phyloP scores from a whole-genome alignment of 805 yeast species.

The Candida saitoana region DNA sequence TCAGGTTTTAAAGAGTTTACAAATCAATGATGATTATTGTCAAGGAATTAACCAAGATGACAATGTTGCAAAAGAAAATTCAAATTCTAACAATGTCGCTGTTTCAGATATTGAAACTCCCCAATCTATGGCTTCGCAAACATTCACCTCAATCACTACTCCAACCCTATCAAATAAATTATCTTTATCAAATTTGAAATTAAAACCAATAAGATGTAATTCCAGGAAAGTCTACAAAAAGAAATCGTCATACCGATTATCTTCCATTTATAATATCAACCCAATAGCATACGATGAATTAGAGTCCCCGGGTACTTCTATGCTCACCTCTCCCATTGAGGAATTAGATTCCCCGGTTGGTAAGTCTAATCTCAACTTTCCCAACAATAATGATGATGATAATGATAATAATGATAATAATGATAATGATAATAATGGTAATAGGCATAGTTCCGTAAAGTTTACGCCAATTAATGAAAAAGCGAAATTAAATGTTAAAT shows the following conservation, averaged over 20 bases:
- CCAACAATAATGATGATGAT: background rate
- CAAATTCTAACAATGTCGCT: background rate
- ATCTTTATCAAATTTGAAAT: slow-evolving; percentile 34
- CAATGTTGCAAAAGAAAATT: background rate
- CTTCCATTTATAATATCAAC: slow-evolving; percentile 34
- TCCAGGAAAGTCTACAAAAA: slow-evolving; percentile 32
- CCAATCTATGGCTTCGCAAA: slow-evolving; percentile 1
- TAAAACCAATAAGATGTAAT: slow-evolving; percentile 39
- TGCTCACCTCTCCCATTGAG: slow-evolving; percentile 5
- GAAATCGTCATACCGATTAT: slow-evolving; percentile 38
- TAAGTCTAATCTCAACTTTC: too few relatives aligned
- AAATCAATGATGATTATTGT: slow-evolving; percentile 8
- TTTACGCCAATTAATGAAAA: background rate
- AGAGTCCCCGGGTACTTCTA: background rate
- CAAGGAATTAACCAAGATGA: background rate
- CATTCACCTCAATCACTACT: slow-evolving; percentile 1
- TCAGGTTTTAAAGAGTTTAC: slow-evolving; percentile 18
- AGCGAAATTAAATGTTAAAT: background rate
- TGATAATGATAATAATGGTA: background rate
- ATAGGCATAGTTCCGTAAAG: background rate
- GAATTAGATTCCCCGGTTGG: too few relatives aligned
- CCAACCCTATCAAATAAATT: slow-evolving; percentile 6
- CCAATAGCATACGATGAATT: slow-evolving; percentile 25
- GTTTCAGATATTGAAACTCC: background rate
- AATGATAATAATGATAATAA: background rate